A percentile compares a stretch with the other conserved stretches of the same genome.
These are phyloP conservation scores for Amyloporia xantha DNA, from an alignment of 768 basidiomycete species.

Conservation along the genomic window DNA sequence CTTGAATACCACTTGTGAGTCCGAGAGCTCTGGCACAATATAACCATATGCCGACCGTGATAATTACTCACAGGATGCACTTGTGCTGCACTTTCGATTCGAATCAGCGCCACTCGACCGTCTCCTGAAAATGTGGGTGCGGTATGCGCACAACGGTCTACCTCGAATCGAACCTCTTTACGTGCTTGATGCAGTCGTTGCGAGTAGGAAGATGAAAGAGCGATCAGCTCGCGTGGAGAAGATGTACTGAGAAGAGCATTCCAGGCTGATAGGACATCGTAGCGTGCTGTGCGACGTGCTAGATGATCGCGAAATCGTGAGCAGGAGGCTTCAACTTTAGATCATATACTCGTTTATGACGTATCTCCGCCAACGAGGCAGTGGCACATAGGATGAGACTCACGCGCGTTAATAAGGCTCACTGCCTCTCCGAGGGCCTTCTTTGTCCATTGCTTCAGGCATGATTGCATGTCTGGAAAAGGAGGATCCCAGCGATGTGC, in stretches of 20 bases:
- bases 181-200: constrained; percentile 29
- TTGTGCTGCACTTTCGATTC: constrained; percentile 37
- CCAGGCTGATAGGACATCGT: constrained; percentile 24
- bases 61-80: constrained; percentile 23
- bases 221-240: constrained; percentile 25
- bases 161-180: constrained; percentile 32
- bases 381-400: constrained; percentile 3
- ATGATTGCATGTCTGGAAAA: constrained; percentile 26
- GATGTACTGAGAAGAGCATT: constrained; percentile 25
- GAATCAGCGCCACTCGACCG: constrained; percentile 36
- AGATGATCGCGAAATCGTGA: too few species aligned
- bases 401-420: constrained; percentile 37
- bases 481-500: constrained; percentile 22
- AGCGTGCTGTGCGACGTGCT: constrained; percentile 25
- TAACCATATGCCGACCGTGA: background rate
- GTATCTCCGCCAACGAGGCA: background rate
- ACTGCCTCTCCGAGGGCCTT: constrained; percentile 37
- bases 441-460: constrained; percentile 29
- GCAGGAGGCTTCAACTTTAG: too few species aligned
- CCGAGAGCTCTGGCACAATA: background rate
- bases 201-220: constrained; percentile 11
- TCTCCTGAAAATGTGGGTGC: constrained; percentile 39
- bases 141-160: constrained; percentile 25
- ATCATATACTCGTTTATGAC: background rate
- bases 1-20: constrained; percentile 8